These are phyloP conservation scores for Cinchona pubescens DNA, from an alignment of 257 asterid genomes.

Conservation along the genomic window DNA sequence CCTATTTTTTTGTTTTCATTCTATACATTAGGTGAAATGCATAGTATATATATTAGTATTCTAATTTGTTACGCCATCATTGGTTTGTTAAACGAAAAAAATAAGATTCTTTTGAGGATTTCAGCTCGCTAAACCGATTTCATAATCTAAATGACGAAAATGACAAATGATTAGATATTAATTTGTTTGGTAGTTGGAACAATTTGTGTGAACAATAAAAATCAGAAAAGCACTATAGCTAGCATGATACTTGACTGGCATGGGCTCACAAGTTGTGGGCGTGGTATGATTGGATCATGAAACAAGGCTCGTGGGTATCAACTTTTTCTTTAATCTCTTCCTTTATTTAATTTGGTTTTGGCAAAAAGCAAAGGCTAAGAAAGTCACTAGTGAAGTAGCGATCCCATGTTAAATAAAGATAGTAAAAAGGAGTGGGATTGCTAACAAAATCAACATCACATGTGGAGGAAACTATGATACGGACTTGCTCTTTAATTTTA, in stretches of 20 bases:
- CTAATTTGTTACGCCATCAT: not conserved
- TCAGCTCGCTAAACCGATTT: not conserved
- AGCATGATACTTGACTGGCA: slow-evolving; percentile 46
- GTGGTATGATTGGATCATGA: slow-evolving; percentile 72
- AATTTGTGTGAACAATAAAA: slow-evolving; percentile 22
- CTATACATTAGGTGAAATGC: too few species aligned
- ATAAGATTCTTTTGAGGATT: not conserved
- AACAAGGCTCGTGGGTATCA: slow-evolving; percentile 66
- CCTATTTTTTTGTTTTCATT: not conserved
- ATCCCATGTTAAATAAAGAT: slow-evolving; percentile 36
- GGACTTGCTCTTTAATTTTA: too few species aligned
- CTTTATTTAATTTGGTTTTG: slow-evolving; percentile 42
- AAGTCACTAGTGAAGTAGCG: slow-evolving; percentile 33
- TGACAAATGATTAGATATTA: not conserved
- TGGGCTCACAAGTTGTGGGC: slow-evolving; percentile 49
- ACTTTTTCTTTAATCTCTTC: slow-evolving; percentile 38
- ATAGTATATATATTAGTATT: not conserved
- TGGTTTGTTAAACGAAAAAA: not conserved
- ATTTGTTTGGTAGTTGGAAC: slow-evolving; percentile 36
- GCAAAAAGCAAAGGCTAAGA: slow-evolving; percentile 55
- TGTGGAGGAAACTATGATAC: slow-evolving; percentile 37
- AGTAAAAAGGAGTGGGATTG: slow-evolving; percentile 31
- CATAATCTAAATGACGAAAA: not conserved
- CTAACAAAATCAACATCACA: slow-evolving; percentile 32
- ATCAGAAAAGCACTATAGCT: slow-evolving; percentile 14